Conservation (phyloP, 257 asterid genomes). For the Nicotiana sylvestris region DNA sequence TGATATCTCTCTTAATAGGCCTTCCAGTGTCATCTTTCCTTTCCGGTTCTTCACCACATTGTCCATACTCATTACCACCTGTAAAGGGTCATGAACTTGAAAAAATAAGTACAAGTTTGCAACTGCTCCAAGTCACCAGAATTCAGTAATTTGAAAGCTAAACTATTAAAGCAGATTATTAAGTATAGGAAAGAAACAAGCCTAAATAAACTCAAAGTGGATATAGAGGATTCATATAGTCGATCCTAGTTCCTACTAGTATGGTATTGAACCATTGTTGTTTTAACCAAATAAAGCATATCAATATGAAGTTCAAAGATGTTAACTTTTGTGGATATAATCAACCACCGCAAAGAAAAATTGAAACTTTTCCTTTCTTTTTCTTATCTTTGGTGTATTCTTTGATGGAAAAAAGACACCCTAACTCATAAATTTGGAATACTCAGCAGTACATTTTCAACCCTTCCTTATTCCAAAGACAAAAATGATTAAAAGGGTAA, state of each 20-base stretch:
- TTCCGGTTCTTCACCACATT: constrained; percentile 99
- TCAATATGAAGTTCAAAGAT: not conserved
- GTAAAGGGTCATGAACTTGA: constrained; percentile 15
- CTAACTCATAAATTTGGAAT: not conserved
- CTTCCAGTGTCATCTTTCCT: constrained; percentile 81
- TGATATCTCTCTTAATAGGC: constrained; percentile 90
- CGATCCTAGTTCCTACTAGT: not conserved
- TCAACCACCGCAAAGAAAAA: not conserved
- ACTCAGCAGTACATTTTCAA: not conserved
- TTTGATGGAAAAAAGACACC: not conserved
- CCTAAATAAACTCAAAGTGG: not conserved
- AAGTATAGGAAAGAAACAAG: not conserved
- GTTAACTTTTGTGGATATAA: not conserved
- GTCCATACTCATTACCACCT: constrained; percentile 99
- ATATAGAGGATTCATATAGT: not conserved
- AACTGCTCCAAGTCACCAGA: not conserved
- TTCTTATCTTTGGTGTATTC: not conserved
- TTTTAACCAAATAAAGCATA: not conserved
- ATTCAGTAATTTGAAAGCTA: not conserved
- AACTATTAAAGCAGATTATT: not conserved
- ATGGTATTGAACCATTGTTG: not conserved
- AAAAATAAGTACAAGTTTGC: not conserved
- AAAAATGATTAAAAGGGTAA: not conserved
- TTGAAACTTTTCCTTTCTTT: not conserved
- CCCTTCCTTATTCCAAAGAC: not conserved